Evolutionary conservation across 2,329 filamentous ascomycete species (phyloP).

Genomic region (Colletotrichum noveboracense): DNA sequence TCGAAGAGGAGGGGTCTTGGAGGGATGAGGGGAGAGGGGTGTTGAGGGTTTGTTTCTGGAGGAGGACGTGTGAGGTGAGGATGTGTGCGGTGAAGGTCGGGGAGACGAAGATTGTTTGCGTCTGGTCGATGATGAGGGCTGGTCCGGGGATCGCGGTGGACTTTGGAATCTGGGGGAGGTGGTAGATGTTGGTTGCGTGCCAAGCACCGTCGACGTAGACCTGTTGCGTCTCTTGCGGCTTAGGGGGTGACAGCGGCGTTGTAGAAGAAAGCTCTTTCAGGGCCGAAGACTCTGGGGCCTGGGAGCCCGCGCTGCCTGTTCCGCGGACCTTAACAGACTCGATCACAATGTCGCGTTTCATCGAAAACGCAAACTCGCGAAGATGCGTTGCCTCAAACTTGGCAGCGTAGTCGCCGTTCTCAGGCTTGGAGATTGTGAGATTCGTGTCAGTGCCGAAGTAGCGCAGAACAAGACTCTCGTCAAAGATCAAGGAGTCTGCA

Average conservation of each 20-base stretch:
- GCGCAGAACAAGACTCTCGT: slow-evolving; percentile 36
- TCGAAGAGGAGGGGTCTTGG: background rate
- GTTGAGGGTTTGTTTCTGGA: slow-evolving; percentile 25
- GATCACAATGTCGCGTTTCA: slow-evolving; percentile 8
- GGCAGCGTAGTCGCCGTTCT: slow-evolving; percentile 28
- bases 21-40: background rate
- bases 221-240: slow-evolving; percentile 24
- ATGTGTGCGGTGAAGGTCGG: slow-evolving; percentile 31
- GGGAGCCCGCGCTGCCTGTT: slow-evolving; percentile 26
- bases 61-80: slow-evolving; percentile 33
- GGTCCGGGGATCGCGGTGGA: slow-evolving; percentile 32
- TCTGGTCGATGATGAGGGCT: slow-evolving; percentile 34
- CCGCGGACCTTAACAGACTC: slow-evolving; percentile 26
- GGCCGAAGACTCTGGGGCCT: slow-evolving; percentile 17
- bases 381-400: slow-evolving; percentile 7
- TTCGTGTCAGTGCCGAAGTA: slow-evolving; percentile 40
- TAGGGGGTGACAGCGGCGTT: background rate
- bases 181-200: slow-evolving; percentile 30
- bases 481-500: slow-evolving; percentile 40
- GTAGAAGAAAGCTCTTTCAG: slow-evolving; percentile 17
- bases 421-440: slow-evolving; percentile 33
- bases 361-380: slow-evolving; percentile 18
- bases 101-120: slow-evolving; percentile 34
- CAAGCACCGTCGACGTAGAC: slow-evolving; percentile 34
- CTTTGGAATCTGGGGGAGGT: slow-evolving; percentile 27